phyloP scores from a whole-genome alignment of 2,329 filamentous ascomycete species.

The Colletotrichum sojae region DNA sequence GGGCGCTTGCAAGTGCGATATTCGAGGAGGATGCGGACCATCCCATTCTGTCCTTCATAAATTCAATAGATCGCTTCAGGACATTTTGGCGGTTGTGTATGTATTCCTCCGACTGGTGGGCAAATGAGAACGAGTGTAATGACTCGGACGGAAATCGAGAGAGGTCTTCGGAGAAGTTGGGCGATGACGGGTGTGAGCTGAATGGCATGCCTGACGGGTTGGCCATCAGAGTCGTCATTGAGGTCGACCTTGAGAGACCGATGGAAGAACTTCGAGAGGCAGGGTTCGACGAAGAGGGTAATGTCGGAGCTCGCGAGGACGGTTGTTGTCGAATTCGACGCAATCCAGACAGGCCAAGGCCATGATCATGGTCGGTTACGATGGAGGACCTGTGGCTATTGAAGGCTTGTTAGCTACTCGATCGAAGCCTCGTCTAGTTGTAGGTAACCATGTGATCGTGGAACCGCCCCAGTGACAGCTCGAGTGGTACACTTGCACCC shows the following conservation, averaged over 20 bases:
- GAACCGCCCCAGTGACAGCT: slow-evolving; percentile 28
- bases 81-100: slow-evolving; percentile 94
- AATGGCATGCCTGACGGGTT: slow-evolving; percentile 68
- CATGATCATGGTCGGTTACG: slow-evolving; percentile 89
- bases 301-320: slow-evolving; percentile 73
- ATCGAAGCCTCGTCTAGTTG: slow-evolving; percentile 19
- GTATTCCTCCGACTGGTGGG: slow-evolving; percentile 93
- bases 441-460: slow-evolving; percentile 38
- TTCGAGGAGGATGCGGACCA: slow-evolving; percentile 78
- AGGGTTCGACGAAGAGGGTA: slow-evolving; percentile 74
- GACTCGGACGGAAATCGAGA: slow-evolving; percentile 95
- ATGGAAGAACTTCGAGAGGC: slow-evolving; percentile 74
- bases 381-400: slow-evolving; percentile 77
- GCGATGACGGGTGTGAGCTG: slow-evolving; percentile 77
- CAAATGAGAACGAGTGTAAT: slow-evolving; percentile 97
- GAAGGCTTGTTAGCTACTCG: slow-evolving; percentile 35
- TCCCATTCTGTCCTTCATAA: slow-evolving; percentile 92
- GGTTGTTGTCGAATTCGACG: slow-evolving; percentile 94
- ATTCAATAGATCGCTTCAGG: slow-evolving; percentile 93
- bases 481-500: slow-evolving; percentile 30
- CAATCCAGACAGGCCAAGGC: slow-evolving; percentile 86
- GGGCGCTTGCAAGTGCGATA: slow-evolving; percentile 84
- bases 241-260: slow-evolving; percentile 76
- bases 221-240: slow-evolving; percentile 77
- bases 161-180: slow-evolving; percentile 88